Evolutionary conservation across 305 asterid species (phyloP).

Genomic region (Fraxinus angustifolia): DNA sequence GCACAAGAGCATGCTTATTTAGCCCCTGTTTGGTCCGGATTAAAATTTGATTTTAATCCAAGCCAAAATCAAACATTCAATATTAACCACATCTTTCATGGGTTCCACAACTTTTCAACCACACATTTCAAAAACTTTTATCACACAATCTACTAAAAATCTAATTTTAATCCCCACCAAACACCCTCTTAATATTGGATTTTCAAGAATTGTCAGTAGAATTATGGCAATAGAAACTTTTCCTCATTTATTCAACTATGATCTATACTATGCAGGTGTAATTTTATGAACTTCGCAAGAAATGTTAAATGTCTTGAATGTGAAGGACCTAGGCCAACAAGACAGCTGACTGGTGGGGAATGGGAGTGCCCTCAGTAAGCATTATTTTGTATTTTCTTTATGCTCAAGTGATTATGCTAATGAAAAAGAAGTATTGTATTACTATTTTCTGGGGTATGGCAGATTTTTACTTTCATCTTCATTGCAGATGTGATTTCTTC

Average conservation of each 20-base stretch:
- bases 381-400: constrained; percentile 11
- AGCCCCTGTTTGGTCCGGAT: too few relatives aligned
- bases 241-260: constrained; percentile 6
- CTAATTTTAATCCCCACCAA: too few relatives aligned
- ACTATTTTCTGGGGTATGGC: not conserved
- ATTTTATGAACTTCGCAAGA: constrained; percentile 92
- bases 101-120: too few relatives aligned
- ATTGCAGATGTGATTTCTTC: constrained; percentile 68
- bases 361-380: constrained; percentile 97
- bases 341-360: constrained; percentile 75
- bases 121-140: too few relatives aligned
- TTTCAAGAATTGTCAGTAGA: not conserved
- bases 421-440: not conserved
- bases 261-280: constrained; percentile 60
- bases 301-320: constrained; percentile 83
- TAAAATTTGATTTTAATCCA: too few relatives aligned
- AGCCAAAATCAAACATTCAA: too few relatives aligned
- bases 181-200: not conserved
- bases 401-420: constrained; percentile 10
- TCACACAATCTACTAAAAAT: too few relatives aligned
- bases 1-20: not conserved
- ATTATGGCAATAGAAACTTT: not conserved
- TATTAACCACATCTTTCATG: too few relatives aligned
- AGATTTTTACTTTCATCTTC: constrained; percentile 1
- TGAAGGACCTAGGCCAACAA: constrained; percentile 74